These are phyloP conservation scores for Hyaloscypha hepaticicola DNA, from an alignment of 495 filamentous ascomycete genomes.

Conservation along the genomic window DNA sequence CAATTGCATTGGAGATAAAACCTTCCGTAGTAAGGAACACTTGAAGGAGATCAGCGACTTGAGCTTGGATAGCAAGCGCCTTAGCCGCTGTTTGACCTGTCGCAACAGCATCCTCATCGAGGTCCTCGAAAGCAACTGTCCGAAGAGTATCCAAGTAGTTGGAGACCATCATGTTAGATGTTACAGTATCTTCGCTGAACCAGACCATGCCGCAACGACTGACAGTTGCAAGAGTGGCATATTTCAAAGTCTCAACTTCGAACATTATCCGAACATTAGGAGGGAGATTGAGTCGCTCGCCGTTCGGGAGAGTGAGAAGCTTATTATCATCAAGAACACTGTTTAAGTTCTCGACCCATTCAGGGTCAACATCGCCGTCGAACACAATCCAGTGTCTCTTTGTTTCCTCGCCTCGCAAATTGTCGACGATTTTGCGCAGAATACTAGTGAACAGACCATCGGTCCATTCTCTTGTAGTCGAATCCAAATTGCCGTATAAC, in stretches of 20 bases:
- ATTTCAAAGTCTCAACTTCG: conserved; percentile 97
- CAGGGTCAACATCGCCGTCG: conserved; percentile 97
- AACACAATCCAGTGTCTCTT: conserved; percentile 99
- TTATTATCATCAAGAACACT: conserved; percentile 99
- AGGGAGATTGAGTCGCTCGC: conserved; percentile 92
- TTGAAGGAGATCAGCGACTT: conserved; percentile 74
- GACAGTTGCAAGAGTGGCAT: conserved; percentile 95
- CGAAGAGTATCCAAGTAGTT: conserved; percentile 86
- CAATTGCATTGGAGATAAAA: conserved; percentile 74
- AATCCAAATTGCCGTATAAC: conserved; percentile 91
- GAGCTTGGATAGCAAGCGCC: conserved; percentile 70
- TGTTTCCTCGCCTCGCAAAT: conserved; percentile 91
- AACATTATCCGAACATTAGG: conserved; percentile 98
- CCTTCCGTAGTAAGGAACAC: conserved; percentile 72
- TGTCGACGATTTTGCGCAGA: conserved; percentile 96
- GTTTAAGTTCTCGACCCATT: conserved; percentile 99
- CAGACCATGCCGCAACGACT: conserved; percentile 99
- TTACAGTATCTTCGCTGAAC: conserved; percentile 98
- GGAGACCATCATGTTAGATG: conserved; percentile 83
- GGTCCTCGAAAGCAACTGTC: conserved; percentile 81
- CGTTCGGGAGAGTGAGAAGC: conserved; percentile 91
- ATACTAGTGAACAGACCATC: conserved; percentile 98
- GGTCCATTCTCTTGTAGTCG: conserved; percentile 96
- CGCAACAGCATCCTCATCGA: conserved; percentile 85
- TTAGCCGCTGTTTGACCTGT: conserved; percentile 78